Evolutionary conservation across 208 protist species (phyloP).

Genomic region (Tritrichomonas foetus): DNA sequence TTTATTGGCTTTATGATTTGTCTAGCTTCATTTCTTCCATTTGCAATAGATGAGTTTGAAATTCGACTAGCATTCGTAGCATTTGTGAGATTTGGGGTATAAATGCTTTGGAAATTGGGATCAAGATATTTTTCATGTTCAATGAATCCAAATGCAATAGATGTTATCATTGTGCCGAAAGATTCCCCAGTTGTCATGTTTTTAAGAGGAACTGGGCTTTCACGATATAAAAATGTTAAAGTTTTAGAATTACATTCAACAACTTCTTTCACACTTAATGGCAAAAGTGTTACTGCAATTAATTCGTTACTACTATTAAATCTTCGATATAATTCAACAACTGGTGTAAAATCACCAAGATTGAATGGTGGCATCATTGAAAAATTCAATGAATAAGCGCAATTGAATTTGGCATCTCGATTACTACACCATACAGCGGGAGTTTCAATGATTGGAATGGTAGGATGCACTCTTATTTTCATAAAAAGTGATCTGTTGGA

Average conservation of each 20-base stretch:
- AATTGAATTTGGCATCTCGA: not conserved
- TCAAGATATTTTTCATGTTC: not conserved
- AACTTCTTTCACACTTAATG: not conserved
- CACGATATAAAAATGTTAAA: not conserved
- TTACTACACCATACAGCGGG: not conserved
- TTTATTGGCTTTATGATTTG: not conserved
- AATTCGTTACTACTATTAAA: not conserved
- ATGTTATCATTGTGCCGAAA: not conserved
- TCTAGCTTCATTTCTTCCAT: not conserved
- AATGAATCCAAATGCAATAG: not conserved
- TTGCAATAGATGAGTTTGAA: not conserved
- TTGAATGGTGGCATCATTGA: not conserved
- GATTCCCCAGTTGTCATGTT: too few species aligned
- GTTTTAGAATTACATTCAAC: not conserved
- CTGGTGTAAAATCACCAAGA: not conserved
- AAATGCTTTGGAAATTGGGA: not conserved
- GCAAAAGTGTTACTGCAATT: not conserved
- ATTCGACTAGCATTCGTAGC: not conserved
- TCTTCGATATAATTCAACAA: not conserved
- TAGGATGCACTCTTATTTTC: not conserved
- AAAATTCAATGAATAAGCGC: not conserved
- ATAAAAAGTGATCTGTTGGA: not conserved
- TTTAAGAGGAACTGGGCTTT: not conserved
- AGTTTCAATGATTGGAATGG: not conserved
- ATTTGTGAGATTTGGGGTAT: not conserved